Percentiles rank a stretch among this genome's conserved stretches.
phyloP scores from a whole-genome alignment of 2,329 filamentous ascomycete species.

The Hymenoscyphus linearis region DNA sequence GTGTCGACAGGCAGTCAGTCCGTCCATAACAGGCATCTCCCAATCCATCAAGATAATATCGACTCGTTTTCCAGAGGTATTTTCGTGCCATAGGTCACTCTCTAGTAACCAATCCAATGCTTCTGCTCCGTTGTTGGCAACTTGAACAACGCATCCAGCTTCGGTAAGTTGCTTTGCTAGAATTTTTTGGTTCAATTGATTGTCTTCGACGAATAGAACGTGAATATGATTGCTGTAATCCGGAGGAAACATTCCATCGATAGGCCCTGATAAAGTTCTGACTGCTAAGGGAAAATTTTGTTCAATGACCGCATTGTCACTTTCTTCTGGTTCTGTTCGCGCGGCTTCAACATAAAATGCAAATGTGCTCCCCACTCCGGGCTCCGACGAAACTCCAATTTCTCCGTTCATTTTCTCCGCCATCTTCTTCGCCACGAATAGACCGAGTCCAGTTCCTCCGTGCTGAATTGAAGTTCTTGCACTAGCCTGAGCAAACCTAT shows the following conservation, averaged over 20 bases:
- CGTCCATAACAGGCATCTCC: conserved; percentile 72
- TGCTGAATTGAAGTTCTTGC: conserved; percentile 68
- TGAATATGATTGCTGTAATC: conserved; percentile 19
- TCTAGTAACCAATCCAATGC: conserved; percentile 39
- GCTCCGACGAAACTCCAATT: conserved; percentile 66
- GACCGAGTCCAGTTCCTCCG: conserved; percentile 70
- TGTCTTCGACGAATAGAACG: conserved; percentile 55
- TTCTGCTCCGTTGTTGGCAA: conserved; percentile 53
- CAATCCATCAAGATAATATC: conserved; percentile 70
- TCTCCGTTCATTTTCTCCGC: conserved; percentile 76
- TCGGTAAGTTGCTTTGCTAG: conserved; percentile 45
- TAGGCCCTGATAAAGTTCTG: conserved; percentile 3
- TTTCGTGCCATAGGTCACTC: conserved; percentile 23
- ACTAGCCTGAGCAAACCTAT: conserved; percentile 74
- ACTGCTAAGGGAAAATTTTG: conserved; percentile 5
- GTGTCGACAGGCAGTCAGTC: conserved; percentile 57
- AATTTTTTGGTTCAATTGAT: conserved; percentile 55
- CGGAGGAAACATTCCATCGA: conserved; percentile 1
- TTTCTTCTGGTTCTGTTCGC: conserved; percentile 9
- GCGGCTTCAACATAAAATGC: conserved; percentile 65
- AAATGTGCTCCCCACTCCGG: conserved; percentile 68
- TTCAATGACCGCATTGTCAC: neutral
- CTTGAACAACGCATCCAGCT: conserved; percentile 37
- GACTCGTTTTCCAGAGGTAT: conserved; percentile 35
- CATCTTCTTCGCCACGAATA: conserved; percentile 75